These are phyloP conservation scores for Symbiodinium natans DNA, from an alignment of 73 alveolate species.

Conservation along the genomic window DNA sequence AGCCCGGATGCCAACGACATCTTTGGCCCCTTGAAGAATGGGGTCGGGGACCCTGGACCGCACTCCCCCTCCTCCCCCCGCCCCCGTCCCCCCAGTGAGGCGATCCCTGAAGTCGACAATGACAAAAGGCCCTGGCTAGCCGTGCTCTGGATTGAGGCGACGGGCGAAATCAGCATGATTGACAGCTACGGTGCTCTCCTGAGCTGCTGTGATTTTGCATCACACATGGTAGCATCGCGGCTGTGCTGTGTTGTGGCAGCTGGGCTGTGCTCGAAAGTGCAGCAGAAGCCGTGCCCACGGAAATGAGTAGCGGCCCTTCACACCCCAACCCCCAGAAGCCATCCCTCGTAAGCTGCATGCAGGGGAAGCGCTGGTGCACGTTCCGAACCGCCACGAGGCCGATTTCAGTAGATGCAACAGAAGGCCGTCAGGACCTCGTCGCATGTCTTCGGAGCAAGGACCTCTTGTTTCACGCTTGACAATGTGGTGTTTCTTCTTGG, in stretches of 20 bases:
- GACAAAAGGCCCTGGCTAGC: too few relatives aligned
- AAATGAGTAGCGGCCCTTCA: too few relatives aligned
- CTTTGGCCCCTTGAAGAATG: slow-evolving; percentile 73
- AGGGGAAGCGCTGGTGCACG: slow-evolving; percentile 74
- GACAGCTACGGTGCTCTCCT: slow-evolving; percentile 48
- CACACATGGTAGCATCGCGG: too few relatives aligned
- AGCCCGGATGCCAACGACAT: slow-evolving; percentile 36
- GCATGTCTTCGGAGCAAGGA: background rate
- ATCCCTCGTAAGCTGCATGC: too few relatives aligned
- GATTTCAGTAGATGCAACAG: background rate
- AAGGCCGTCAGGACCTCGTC: background rate
- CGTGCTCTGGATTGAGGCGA: slow-evolving; percentile 12
- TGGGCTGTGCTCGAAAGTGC: too few relatives aligned
- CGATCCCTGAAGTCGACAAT: too few relatives aligned
- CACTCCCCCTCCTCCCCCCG: too few relatives aligned
- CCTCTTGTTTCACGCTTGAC: background rate
- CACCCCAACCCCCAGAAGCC: too few relatives aligned
- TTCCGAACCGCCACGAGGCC: slow-evolving; percentile 70
- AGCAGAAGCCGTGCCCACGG: too few relatives aligned
- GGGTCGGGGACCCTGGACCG: slow-evolving; percentile 8
- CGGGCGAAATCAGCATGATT: slow-evolving; percentile 67
- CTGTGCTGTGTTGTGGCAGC: too few relatives aligned
- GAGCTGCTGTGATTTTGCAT: background rate
- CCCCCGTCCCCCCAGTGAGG: too few relatives aligned
- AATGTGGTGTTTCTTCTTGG: background rate